Percentiles rank a stretch among this genome's conserved stretches.
These are phyloP conservation scores for Uronychia binucleata DNA, from an alignment of 73 alveolate species.

Conservation along the genomic window DNA sequence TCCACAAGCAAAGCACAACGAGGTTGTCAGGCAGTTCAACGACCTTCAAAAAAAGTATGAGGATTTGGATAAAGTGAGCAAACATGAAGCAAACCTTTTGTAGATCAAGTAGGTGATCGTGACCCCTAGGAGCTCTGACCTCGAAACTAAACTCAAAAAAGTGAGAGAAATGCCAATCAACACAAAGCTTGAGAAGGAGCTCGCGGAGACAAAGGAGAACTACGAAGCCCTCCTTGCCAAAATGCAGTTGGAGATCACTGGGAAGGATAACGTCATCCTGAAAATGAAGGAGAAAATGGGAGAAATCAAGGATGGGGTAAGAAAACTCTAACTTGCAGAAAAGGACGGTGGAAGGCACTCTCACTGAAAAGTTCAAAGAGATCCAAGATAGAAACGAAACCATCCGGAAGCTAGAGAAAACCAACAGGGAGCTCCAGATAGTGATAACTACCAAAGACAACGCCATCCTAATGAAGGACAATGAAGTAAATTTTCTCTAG, in stretches of 20 bases:
- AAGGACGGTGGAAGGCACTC: neutral
- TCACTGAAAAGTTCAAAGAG: neutral
- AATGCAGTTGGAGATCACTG: neutral
- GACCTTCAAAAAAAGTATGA: neutral
- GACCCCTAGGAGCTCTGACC: neutral
- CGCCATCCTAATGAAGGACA: no score
- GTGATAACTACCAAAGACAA: neutral
- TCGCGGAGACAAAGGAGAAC: neutral
- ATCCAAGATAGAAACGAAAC: neutral
- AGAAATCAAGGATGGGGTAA: neutral
- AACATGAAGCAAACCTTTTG: neutral
- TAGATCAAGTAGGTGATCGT: neutral
- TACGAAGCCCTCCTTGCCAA: neutral
- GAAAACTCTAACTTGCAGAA: neutral
- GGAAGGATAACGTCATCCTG: neutral
- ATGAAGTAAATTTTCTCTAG: neutral
- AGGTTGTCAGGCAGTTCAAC: neutral
- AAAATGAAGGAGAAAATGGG: neutral
- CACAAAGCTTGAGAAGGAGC: neutral
- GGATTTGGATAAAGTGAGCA: neutral
- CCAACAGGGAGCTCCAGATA: neutral
- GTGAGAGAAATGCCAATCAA: neutral
- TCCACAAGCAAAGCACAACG: neutral
- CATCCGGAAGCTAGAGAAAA: neutral
- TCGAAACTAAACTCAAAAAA: neutral